phyloP scores from a whole-genome alignment of 805 yeast genomes.

The Suhomyces sp. region DNA sequence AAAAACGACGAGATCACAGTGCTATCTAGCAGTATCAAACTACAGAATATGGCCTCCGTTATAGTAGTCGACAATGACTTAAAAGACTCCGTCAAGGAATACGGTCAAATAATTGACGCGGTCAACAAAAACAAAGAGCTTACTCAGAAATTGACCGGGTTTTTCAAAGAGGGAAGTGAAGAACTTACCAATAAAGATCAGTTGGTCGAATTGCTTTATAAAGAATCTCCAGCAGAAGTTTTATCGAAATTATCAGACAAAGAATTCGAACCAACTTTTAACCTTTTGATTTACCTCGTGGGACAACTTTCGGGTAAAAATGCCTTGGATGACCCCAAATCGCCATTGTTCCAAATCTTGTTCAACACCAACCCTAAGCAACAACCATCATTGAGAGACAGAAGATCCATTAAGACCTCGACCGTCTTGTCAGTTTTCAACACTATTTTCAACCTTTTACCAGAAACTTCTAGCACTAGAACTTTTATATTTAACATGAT shows the following conservation, averaged over 20 bases:
- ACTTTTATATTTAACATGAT: slow-evolving; percentile 29
- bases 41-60: slow-evolving; percentile 35
- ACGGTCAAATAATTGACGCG: slow-evolving; percentile 36
- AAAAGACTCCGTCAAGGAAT: slow-evolving; percentile 39
- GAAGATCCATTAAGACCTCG: slow-evolving; percentile 41
- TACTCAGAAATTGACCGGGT: slow-evolving; percentile 24
- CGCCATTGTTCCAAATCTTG: slow-evolving; percentile 25
- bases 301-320: slow-evolving; percentile 23
- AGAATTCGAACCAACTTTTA: slow-evolving; percentile 46
- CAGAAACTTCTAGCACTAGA: slow-evolving; percentile 31
- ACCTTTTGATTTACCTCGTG: slow-evolving; percentile 36
- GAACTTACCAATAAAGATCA: slow-evolving; percentile 27
- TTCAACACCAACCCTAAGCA: slow-evolving; percentile 32
- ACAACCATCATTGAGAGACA: slow-evolving; percentile 42
- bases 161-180: slow-evolving; percentile 16
- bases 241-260: slow-evolving; percentile 38
- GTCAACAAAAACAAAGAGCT: slow-evolving; percentile 25
- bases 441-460: slow-evolving; percentile 41
- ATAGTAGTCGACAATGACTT: slow-evolving; percentile 43
- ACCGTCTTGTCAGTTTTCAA: slow-evolving; percentile 40
- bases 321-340: slow-evolving; percentile 23
- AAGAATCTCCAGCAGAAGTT: slow-evolving; percentile 25
- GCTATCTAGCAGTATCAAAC: background rate
- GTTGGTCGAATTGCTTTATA: slow-evolving; percentile 27
- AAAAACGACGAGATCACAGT: slow-evolving; percentile 1